Evolutionary conservation across 73 alveolate genomes (phyloP).

Genomic region (Paramecium tetraurelia): DNA sequence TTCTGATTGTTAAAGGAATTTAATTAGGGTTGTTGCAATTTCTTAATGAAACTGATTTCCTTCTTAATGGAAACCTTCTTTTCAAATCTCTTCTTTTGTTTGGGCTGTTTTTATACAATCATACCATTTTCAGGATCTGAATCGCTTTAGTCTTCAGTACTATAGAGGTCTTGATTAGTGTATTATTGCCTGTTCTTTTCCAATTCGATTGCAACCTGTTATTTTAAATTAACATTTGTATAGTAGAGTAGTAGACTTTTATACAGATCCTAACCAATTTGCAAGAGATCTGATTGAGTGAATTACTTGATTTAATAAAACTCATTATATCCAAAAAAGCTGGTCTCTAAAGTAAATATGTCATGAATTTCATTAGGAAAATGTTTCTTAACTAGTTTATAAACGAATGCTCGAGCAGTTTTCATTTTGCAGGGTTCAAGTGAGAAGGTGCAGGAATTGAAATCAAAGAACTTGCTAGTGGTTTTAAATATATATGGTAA

Average conservation of each 20-base stretch:
- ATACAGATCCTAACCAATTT: background rate
- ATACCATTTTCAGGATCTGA: constrained; percentile 11
- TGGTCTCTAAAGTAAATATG: constrained; percentile 56
- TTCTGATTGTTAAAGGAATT: background rate
- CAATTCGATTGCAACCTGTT: background rate
- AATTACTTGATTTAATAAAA: background rate
- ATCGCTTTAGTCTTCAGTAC: background rate
- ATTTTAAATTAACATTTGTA: background rate
- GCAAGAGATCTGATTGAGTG: background rate
- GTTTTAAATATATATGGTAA: constrained; percentile 36
- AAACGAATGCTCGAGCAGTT: constrained; percentile 57
- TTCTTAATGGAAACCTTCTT: background rate
- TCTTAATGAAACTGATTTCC: background rate
- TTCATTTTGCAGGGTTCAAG: constrained; percentile 57
- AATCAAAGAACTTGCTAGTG: constrained; percentile 11
- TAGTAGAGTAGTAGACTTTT: background rate
- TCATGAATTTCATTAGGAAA: background rate
- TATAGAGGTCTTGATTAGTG: background rate
- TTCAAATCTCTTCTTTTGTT: background rate
- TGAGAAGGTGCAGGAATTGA: constrained; percentile 40
- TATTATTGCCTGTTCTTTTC: background rate
- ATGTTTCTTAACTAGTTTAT: background rate
- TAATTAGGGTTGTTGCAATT: background rate
- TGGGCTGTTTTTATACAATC: background rate
- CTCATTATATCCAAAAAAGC: constrained; percentile 53